Evolutionary conservation across 139 green algal genomes (phyloP).

Genomic region (Tetradesmus lagerheimii): DNA sequence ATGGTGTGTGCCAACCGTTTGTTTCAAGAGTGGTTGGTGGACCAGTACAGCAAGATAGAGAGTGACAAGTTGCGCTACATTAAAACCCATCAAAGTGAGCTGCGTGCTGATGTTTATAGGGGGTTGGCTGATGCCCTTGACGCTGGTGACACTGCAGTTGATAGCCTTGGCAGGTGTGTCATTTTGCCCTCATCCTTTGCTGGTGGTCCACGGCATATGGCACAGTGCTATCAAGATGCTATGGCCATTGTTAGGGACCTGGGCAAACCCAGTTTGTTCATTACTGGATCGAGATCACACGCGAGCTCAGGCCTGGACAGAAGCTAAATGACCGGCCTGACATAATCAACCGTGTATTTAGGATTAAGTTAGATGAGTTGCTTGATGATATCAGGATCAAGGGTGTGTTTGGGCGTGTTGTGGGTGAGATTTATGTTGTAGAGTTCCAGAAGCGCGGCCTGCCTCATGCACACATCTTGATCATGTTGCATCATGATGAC

Average conservation of each 20-base stretch:
- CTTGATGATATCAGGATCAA: not conserved
- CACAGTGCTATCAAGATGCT: not conserved
- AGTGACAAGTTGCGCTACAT: too few species aligned
- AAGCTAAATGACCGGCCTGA: too few species aligned
- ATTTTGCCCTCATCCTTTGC: not conserved
- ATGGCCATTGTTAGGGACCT: too few species aligned
- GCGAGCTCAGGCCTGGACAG: not conserved
- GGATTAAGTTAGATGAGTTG: slow-evolving; percentile 5
- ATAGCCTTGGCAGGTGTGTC: not conserved
- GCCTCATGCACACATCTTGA: too few species aligned
- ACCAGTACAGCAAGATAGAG: too few species aligned
- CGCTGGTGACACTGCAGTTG: not conserved
- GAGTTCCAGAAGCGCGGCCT: too few species aligned
- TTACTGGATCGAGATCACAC: too few species aligned
- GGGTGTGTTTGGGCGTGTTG: not conserved
- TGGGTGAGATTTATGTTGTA: too few species aligned
- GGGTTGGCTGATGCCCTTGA: not conserved
- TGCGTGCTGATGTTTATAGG: not conserved
- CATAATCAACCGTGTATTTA: slow-evolving; percentile 24
- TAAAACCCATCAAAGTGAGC: not conserved
- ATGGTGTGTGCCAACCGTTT: too few species aligned
- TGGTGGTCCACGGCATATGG: not conserved
- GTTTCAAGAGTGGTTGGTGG: too few species aligned
- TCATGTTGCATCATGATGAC: too few species aligned
- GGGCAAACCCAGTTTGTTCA: not conserved